A percentile compares a stretch with the other conserved stretches of the same genome.
phyloP scores from a whole-genome alignment of 768 basidiomycete genomes.

The Wakefieldia striispora region DNA sequence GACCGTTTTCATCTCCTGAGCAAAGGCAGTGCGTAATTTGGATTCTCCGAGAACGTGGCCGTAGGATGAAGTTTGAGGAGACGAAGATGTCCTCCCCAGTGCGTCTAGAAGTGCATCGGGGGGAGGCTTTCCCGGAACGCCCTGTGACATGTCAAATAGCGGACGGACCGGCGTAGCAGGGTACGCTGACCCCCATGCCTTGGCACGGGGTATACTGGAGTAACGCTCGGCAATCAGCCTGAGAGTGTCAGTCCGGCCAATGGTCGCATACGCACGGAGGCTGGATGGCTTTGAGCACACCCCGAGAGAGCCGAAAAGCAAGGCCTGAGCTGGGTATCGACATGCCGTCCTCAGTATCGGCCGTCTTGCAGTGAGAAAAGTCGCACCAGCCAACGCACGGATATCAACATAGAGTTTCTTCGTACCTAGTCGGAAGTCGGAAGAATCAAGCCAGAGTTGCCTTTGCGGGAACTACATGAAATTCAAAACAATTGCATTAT shows the following conservation, averaged over 20 bases:
- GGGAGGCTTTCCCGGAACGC: constrained; percentile 69
- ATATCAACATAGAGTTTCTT: too few species aligned
- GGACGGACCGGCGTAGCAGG: constrained; percentile 40
- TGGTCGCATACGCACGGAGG: constrained; percentile 40
- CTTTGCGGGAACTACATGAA: too few species aligned
- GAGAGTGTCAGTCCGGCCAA: too few species aligned
- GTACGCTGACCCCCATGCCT: constrained; percentile 54
- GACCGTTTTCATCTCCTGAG: constrained; percentile 55
- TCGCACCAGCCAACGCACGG: too few species aligned
- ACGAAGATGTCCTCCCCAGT: constrained; percentile 43
- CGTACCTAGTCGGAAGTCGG: too few species aligned
- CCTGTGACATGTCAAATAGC: constrained; percentile 73
- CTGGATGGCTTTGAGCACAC: constrained; percentile 41
- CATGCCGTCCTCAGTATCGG: constrained; percentile 1
- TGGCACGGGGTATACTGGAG: constrained; percentile 54
- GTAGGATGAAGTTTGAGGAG: constrained; percentile 52
- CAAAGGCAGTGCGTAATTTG: constrained; percentile 48
- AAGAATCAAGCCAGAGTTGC: too few species aligned
- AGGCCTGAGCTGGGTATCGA: constrained; percentile 5
- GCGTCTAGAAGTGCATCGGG: constrained; percentile 48
- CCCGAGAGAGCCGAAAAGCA: constrained; percentile 39
- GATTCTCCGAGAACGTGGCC: constrained; percentile 58
- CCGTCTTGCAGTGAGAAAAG: not conserved
- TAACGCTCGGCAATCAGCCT: not conserved
- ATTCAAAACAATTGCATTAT: too few species aligned